Percentiles rank a stretch among this genome's conserved stretches.
These are phyloP conservation scores for Leccinellum rugosiceps DNA, from an alignment of 768 basidiomycete species.

Conservation along the genomic window DNA sequence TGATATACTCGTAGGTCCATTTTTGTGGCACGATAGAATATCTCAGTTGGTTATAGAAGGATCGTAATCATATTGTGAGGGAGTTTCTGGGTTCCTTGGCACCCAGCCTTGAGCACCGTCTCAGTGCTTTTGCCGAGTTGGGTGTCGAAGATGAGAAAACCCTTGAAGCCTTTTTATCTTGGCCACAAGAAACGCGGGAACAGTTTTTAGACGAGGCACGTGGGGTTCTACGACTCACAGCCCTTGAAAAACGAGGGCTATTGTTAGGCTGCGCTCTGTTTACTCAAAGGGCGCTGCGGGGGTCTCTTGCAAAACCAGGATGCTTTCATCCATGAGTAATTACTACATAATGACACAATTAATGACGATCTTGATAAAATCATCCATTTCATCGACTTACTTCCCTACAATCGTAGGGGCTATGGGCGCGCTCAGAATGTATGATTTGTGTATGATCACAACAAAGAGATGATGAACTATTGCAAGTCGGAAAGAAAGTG, in stretches of 20 bases:
- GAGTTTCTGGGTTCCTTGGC: slow-evolving; percentile 19
- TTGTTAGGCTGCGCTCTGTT: slow-evolving; percentile 9
- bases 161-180: slow-evolving; percentile 22
- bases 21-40: neutral
- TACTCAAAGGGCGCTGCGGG: slow-evolving; percentile 3
- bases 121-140: slow-evolving; percentile 17
- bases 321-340: neutral
- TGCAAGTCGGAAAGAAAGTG: slow-evolving; percentile 22
- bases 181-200: slow-evolving; percentile 15
- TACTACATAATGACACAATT: neutral
- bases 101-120: slow-evolving; percentile 20
- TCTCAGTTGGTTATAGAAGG: neutral
- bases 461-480: slow-evolving; percentile 22
- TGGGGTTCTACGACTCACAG: slow-evolving; percentile 14
- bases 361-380: neutral
- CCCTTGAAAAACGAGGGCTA: slow-evolving; percentile 19
- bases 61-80: neutral
- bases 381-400: slow-evolving; percentile 2
- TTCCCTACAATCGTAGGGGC: slow-evolving; percentile 1
- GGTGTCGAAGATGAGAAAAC: slow-evolving; percentile 23
- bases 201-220: slow-evolving; percentile 16
- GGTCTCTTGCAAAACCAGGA: neutral
- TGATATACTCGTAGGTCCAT: neutral
- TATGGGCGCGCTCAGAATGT: slow-evolving; percentile 5
- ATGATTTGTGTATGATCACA: slow-evolving; percentile 25